Conservation (phyloP, 805 yeast genomes). For the Schwanniomyces sp. region DNA sequence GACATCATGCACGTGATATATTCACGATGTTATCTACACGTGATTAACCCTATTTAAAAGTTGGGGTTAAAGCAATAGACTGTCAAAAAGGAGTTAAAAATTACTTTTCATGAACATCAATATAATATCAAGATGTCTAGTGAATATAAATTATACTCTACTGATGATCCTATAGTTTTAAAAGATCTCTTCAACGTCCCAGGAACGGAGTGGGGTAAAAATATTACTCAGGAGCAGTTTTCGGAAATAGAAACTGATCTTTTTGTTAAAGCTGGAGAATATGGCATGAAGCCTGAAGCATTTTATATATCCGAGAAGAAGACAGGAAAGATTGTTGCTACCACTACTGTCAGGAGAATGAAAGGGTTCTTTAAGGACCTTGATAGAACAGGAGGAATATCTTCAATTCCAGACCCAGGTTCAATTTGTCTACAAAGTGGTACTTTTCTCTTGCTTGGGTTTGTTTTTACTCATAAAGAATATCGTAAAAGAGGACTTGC, state of each 20-base stretch:
- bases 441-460: slow-evolving; percentile 24
- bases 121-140: slow-evolving; percentile 1
- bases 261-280: slow-evolving; percentile 9
- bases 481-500: slow-evolving; percentile 32
- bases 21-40: too few species aligned
- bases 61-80: not conserved
- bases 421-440: slow-evolving; percentile 31
- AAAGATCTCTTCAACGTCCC: slow-evolving; percentile 18
- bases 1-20: too few species aligned
- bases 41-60: not conserved
- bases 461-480: slow-evolving; percentile 25
- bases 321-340: slow-evolving; percentile 20
- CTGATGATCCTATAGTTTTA: slow-evolving; percentile 23
- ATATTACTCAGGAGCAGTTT: slow-evolving; percentile 18
- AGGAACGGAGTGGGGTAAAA: slow-evolving; percentile 25
- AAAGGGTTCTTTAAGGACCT: slow-evolving; percentile 30
- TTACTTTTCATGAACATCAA: not conserved
- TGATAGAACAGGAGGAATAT: slow-evolving; percentile 20
- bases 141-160: slow-evolving; percentile 12
- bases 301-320: slow-evolving; percentile 25
- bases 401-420: slow-evolving; percentile 29
- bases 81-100: not conserved
- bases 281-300: slow-evolving; percentile 20
- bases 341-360: slow-evolving; percentile 19
- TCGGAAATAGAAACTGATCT: slow-evolving; percentile 16